Evolutionary conservation across 352 stramenopile species (phyloP), one percentile per base, ranked within the genome.

Genomic region (Phytophthora crassamura): DNA sequence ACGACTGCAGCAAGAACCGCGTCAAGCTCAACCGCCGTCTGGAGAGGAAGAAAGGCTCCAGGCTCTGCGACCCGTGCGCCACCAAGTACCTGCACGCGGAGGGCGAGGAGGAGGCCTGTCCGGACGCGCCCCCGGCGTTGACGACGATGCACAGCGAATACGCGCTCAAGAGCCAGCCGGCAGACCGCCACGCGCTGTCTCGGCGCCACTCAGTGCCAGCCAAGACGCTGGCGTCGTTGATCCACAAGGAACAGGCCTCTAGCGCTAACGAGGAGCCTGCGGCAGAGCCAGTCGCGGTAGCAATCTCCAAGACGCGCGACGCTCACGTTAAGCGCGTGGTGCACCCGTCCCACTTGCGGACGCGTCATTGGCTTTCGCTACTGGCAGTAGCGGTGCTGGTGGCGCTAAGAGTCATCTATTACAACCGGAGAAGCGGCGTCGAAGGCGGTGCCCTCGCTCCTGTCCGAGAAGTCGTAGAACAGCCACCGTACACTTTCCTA

Each of bases 1-100:
- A 94, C 49, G 82, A 92, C 73, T 94, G 86, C 69, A 92, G 82
- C 63, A 90, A 91, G 72, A 94, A 86, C 67, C 67, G 86, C 33
- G 78, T 91, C 54, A 91, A 92, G 64, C 73, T 90, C 11, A 73
- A 94, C 53, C 75, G 80, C 12, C 66, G 82, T 4, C 65, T 90
- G 0, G 84, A 93, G 67, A 72, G 84, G 20, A 88, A 90, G 47
- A 86, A 86, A 43, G 85, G 86, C 32, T 91, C 84, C 40, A 65
- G 86, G 22, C 66, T 94, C 1, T 94, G 86, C 35, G 81, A 94
- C 45, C 72, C 75, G 7, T 94, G 86, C 42, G 86, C 84, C 15
- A 77, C 75, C 22, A 88, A 76, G 54, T 88, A 85, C 69, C 72
- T 87, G 30, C 67, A 84, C 35, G 47, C 56, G 7, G 79, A 74